Percentiles rank a stretch among this genome's conserved stretches.
These are phyloP conservation scores for Aspergillus fructus DNA, from an alignment of 2,329 filamentous ascomycete species.

Conservation along the genomic window DNA sequence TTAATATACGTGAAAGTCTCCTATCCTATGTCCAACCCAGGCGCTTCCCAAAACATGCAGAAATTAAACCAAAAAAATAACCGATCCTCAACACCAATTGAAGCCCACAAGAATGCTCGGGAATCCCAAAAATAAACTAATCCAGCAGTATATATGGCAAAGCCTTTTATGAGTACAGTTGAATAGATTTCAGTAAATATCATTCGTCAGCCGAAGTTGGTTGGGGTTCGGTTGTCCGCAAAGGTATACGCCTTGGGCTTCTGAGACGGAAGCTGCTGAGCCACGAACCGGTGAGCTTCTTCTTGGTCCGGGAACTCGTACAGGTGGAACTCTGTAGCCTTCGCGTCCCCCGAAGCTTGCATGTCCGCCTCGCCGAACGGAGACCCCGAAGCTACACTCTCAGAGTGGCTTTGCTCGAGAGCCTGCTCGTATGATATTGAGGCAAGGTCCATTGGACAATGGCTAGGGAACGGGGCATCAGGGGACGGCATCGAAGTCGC, in stretches of 20 bases:
- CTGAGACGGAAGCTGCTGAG: conserved; percentile 43
- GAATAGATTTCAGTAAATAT: background rate
- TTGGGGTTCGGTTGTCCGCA: conserved; percentile 41
- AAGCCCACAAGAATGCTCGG: conserved; percentile 9
- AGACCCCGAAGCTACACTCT: conserved; percentile 32
- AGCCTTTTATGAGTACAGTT: conserved; percentile 7
- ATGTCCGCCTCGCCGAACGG: conserved; percentile 34
- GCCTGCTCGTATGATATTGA: conserved; percentile 39
- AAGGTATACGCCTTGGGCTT: conserved; percentile 46
- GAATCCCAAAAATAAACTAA: background rate
- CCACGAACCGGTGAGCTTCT: conserved; percentile 41
- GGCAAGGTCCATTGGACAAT: conserved; percentile 38
- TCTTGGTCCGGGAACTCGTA: conserved; percentile 47
- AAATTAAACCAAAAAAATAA: conserved; percentile 10
- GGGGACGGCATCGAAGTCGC: conserved; percentile 41
- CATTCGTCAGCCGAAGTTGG: conserved; percentile 27
- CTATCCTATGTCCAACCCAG: conserved; percentile 24
- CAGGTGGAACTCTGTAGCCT: conserved; percentile 43
- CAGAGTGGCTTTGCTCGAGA: conserved; percentile 29
- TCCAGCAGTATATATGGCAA: conserved; percentile 4
- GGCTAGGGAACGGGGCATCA: conserved; percentile 35
- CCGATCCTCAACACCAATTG: conserved; percentile 25
- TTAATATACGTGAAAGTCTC: conserved; percentile 24
- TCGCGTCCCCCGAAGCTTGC: conserved; percentile 29
- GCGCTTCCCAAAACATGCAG: conserved; percentile 22